These are phyloP conservation scores for Lipomyces kockii DNA, from an alignment of 805 yeast genomes.

Conservation along the genomic window DNA sequence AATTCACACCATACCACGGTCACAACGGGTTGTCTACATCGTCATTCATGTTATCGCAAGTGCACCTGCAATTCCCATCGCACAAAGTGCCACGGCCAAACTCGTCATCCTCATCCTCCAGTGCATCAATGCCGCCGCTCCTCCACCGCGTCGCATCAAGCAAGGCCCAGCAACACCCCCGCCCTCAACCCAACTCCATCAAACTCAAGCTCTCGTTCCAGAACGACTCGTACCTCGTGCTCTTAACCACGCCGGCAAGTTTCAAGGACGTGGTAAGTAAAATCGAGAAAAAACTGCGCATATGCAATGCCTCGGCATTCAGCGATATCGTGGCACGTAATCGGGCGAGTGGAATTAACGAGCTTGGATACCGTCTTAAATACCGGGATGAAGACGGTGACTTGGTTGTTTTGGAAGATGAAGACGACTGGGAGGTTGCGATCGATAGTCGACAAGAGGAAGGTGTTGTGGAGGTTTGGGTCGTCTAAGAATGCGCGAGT, in stretches of 20 bases:
- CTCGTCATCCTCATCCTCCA: slow-evolving; percentile 37
- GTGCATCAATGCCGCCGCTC: not conserved
- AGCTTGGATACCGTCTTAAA: slow-evolving; percentile 54
- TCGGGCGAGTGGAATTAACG: slow-evolving; percentile 11
- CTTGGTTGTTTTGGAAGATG: slow-evolving; percentile 53
- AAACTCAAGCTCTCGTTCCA: slow-evolving; percentile 45
- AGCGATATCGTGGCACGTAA: slow-evolving; percentile 25
- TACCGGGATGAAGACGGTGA: slow-evolving; percentile 97
- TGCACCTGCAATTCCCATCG: not conserved
- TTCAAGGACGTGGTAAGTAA: slow-evolving; percentile 60
- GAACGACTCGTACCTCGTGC: slow-evolving; percentile 60
- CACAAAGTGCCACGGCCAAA: not conserved
- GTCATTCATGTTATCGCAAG: slow-evolving; percentile 2
- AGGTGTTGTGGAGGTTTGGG: slow-evolving; percentile 32
- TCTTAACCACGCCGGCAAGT: slow-evolving; percentile 59
- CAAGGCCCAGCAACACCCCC: not conserved
- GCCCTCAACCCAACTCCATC: slow-evolving; percentile 37
- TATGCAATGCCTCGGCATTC: slow-evolving; percentile 55
- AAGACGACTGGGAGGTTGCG: slow-evolving; percentile 35
- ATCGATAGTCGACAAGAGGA: slow-evolving; percentile 27
- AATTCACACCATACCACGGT: slow-evolving; percentile 19
- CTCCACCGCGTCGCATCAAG: slow-evolving; percentile 27
- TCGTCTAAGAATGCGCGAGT: slow-evolving; percentile 3
- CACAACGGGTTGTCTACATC: slow-evolving; percentile 11
- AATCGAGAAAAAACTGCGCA: slow-evolving; percentile 60